These are phyloP conservation scores for Xylaria castorea DNA, from an alignment of 495 filamentous ascomycete genomes.

Conservation along the genomic window DNA sequence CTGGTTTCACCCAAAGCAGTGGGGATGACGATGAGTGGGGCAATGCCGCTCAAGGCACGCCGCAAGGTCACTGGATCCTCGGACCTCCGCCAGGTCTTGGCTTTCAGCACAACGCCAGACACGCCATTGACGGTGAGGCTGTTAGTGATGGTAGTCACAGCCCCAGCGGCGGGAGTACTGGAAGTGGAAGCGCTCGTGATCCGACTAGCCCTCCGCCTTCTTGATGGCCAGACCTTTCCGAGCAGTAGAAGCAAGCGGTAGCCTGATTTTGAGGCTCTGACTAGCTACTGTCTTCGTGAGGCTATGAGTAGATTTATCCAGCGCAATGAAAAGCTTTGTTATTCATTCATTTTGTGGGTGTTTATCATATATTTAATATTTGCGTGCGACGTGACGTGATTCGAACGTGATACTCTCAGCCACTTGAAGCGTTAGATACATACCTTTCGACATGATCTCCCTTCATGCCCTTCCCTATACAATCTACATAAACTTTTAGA, in stretches of 20 bases:
- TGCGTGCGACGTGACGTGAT: background rate
- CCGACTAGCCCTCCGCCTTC: constrained; percentile 38
- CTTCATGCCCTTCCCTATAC: background rate
- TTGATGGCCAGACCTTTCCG: constrained; percentile 10
- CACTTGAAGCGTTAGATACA: background rate
- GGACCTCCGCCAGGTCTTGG: constrained; percentile 34
- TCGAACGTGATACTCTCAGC: background rate
- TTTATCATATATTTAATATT: constrained; percentile 14
- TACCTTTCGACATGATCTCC: background rate
- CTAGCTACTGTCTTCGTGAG: constrained; percentile 8
- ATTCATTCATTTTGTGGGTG: constrained; percentile 3
- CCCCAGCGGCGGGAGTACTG: constrained; percentile 33
- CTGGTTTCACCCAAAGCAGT: constrained; percentile 68
- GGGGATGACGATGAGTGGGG: constrained; percentile 38
- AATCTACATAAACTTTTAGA: background rate
- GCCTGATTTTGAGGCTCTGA: background rate
- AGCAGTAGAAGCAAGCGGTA: constrained; percentile 3
- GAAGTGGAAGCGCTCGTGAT: constrained; percentile 37
- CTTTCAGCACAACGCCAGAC: constrained; percentile 31
- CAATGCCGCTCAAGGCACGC: constrained; percentile 23
- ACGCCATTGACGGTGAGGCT: constrained; percentile 24
- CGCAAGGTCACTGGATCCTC: constrained; percentile 25
- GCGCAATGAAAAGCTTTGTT: constrained; percentile 30
- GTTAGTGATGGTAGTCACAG: constrained; percentile 36
- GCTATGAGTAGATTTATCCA: constrained; percentile 16